These are phyloP conservation scores for Mucor sp. DNA, from an alignment of 371 early-diverging fungal species.

Conservation along the genomic window DNA sequence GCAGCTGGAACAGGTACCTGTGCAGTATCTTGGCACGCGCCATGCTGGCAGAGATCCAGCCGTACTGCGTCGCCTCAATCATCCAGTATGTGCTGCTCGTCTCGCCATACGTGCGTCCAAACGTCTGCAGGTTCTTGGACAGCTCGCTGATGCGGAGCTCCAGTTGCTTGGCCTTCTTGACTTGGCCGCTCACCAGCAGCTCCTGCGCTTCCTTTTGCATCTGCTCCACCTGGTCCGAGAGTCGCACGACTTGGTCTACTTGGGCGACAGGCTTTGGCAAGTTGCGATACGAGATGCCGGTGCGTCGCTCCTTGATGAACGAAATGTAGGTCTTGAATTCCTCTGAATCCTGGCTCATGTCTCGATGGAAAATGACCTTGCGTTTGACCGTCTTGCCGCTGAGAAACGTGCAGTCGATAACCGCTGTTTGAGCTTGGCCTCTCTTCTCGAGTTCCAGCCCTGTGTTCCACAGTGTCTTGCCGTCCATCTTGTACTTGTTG, in stretches of 20 bases:
- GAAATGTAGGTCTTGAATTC: slow-evolving; percentile 17
- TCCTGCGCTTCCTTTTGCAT: slow-evolving; percentile 19
- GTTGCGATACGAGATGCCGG: not conserved
- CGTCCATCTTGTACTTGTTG: not conserved
- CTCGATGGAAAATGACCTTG: slow-evolving; percentile 14
- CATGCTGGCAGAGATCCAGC: slow-evolving; percentile 47
- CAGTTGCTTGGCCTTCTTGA: slow-evolving; percentile 2
- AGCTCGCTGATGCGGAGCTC: slow-evolving; percentile 2
- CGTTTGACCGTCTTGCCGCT: not conserved
- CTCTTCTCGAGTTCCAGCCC: slow-evolving; percentile 2
- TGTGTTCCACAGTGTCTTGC: slow-evolving; percentile 26
- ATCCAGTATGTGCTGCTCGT: slow-evolving; percentile 16
- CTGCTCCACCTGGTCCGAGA: slow-evolving; percentile 29
- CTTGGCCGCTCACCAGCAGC: not conserved
- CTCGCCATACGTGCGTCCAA: not conserved
- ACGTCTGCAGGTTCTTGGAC: slow-evolving; percentile 6
- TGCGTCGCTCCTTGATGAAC: slow-evolving; percentile 10
- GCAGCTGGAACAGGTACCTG: slow-evolving; percentile 32
- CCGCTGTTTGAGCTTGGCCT: slow-evolving; percentile 2
- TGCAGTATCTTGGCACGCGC: slow-evolving; percentile 44
- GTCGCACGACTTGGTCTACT: slow-evolving; percentile 19
- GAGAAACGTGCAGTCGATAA: not conserved
- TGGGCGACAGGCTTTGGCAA: not conserved
- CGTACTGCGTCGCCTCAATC: slow-evolving; percentile 42
- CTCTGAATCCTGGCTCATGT: slow-evolving; percentile 20